Evolutionary conservation across 2,329 filamentous ascomycete genomes (phyloP), one percentile per base, ranked within the genome.

Genomic region (Botrytis fragariae): DNA sequence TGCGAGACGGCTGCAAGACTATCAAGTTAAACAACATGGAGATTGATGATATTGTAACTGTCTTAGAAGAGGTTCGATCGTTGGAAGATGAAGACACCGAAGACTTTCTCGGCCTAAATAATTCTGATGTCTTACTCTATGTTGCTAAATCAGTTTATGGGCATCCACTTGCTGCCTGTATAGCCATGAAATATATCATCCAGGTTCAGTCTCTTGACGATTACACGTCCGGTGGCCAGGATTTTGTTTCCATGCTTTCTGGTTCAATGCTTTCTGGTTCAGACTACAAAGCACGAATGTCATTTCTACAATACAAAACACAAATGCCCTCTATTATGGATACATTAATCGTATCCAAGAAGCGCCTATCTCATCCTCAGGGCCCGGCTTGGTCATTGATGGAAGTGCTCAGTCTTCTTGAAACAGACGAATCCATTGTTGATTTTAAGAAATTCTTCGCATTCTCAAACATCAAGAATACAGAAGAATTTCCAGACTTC

Each of bases 121-220:
- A 69, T 42, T 8, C 3, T 32, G 32, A 69, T 32, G 10, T 44
- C 18, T 35, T 69, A 37, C 51, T 54, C 32, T 29, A 22, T 42
- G 44, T 69, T 37, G 67, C 67, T n/a, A 57, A 39, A 29, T 9
- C 35, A 12, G 37, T 69, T 4, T 25, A 69, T n/a, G 67, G 51
- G 5, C 48, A 57, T 44, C 51, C 67, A 9, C 54, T 69, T 25
- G 67, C 67, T 39, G 67, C 67, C 18, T 51, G n/a, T 8, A 42
- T 60, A 57, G 67, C 67, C 29, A 69, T 69, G 54, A 69, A 35
- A 18, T 69, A 69, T 59, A 69, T 69, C 45, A 69, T 59, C 2
- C 45, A 12, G 18, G 32, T 59, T n/a, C 45, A 57, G 25, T 59
- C 67, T n/a, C n/a, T 51, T n/a, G 20, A 29, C 3, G 45, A 69